Percentiles rank a stretch among this genome's conserved stretches.
phyloP scores from a whole-genome alignment of 2,329 filamentous ascomycete species.

The Aspergillus fumigatiaffinis region DNA sequence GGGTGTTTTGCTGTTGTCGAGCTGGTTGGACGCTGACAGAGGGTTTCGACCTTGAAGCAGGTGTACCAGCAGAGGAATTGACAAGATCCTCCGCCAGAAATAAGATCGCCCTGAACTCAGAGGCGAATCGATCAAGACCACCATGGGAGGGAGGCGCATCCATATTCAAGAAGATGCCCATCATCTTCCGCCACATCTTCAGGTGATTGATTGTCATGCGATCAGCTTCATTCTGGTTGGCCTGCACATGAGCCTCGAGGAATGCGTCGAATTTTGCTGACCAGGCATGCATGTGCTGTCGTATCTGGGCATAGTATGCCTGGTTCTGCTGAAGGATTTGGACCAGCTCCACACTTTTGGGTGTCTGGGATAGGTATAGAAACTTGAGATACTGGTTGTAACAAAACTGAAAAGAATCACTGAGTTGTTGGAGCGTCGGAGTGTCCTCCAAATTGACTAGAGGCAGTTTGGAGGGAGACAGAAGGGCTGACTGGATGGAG shows the following conservation, averaged over 20 bases:
- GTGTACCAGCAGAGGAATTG: neutral
- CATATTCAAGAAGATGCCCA: slow-evolving; percentile 9
- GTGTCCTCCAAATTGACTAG: neutral
- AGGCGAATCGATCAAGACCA: slow-evolving; percentile 8
- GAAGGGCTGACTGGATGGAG: slow-evolving; percentile 3
- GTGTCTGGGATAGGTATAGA: slow-evolving; percentile 3
- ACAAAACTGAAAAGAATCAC: slow-evolving; percentile 9
- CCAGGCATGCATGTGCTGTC: slow-evolving; percentile 9
- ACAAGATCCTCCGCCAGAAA: slow-evolving; percentile 10
- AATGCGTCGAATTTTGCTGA: slow-evolving; percentile 9
- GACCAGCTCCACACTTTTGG: neutral
- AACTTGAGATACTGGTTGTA: slow-evolving; percentile 13
- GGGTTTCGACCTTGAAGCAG: neutral
- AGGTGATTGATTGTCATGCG: slow-evolving; percentile 1
- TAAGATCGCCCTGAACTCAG: slow-evolving; percentile 5
- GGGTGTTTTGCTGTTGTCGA: neutral
- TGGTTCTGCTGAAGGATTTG: neutral
- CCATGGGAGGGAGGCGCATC: slow-evolving; percentile 8
- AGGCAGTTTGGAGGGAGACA: slow-evolving; percentile 1
- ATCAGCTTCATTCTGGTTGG: neutral
- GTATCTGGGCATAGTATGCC: slow-evolving; percentile 5
- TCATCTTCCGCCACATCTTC: slow-evolving; percentile 10
- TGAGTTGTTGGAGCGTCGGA: slow-evolving; percentile 9
- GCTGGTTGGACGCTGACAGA: neutral
- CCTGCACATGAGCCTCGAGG: slow-evolving; percentile 1